Conservation (phyloP, 2,329 filamentous ascomycete genomes). For the Monilinia laxa region DNA sequence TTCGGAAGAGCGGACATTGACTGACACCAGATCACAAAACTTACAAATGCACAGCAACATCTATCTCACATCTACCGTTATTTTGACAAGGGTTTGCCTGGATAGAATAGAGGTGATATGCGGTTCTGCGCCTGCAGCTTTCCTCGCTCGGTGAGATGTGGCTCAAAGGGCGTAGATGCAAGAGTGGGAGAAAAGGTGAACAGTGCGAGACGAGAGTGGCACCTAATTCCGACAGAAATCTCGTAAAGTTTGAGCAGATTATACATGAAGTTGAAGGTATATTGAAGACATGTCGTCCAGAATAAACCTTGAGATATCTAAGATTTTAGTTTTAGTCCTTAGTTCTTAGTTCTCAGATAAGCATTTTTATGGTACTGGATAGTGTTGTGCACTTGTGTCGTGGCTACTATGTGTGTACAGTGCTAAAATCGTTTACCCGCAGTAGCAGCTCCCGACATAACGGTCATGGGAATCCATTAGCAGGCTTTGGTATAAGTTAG, state of each 20-base stretch:
- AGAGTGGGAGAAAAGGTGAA: conserved; percentile 16
- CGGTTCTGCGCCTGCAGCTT: conserved; percentile 20
- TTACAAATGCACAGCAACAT: conserved; percentile 17
- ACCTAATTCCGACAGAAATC: neutral
- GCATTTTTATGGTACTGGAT: conserved; percentile 21
- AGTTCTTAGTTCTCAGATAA: conserved; percentile 11
- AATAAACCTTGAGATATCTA: conserved; percentile 18
- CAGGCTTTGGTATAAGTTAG: conserved; percentile 5
- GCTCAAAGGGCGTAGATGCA: conserved; percentile 19
- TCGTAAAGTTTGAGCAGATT: neutral
- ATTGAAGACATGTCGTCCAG: conserved; percentile 20
- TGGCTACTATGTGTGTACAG: conserved; percentile 12
- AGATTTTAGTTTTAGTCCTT: conserved; percentile 20
- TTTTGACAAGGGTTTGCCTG: conserved; percentile 6
- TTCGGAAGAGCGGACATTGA: conserved; percentile 18
- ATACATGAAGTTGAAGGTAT: neutral
- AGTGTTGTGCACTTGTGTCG: conserved; percentile 22
- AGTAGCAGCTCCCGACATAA: conserved; percentile 25
- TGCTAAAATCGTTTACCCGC: conserved; percentile 25
- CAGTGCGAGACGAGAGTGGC: neutral
- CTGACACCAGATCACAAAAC: conserved; percentile 9
- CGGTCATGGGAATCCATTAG: conserved; percentile 25
- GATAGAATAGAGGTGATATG: conserved; percentile 22
- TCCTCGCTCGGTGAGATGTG: conserved; percentile 24
- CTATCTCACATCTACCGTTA: conserved; percentile 12